These are phyloP conservation scores for Puccinia polysora DNA, from an alignment of 1,284 basidiomycete species.

Conservation along the genomic window DNA sequence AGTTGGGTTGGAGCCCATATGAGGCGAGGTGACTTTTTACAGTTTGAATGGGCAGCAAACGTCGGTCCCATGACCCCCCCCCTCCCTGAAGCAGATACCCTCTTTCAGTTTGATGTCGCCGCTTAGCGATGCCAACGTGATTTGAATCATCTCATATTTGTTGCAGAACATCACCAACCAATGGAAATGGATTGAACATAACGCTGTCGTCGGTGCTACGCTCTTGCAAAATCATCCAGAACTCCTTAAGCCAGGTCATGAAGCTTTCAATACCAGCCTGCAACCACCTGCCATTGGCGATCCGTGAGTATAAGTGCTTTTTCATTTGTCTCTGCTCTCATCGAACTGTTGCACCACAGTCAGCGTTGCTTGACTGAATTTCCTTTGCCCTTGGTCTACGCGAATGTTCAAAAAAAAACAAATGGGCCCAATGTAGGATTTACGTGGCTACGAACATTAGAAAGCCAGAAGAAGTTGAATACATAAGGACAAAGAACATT, in stretches of 20 bases:
- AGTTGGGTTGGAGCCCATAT: conserved; percentile 37
- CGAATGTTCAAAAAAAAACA: background rate
- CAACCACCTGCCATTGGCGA: conserved; percentile 18
- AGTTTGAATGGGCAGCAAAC: conserved; percentile 19
- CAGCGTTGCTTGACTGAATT: background rate
- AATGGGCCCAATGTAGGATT: conserved; percentile 9
- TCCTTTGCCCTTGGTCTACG: background rate
- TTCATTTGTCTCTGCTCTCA: background rate
- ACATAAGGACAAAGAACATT: conserved; percentile 20
- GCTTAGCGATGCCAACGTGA: background rate
- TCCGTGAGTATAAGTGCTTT: conserved; percentile 16
- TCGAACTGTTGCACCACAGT: background rate
- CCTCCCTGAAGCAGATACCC: background rate
- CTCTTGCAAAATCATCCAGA: conserved; percentile 20
- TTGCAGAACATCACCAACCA: conserved; percentile 38
- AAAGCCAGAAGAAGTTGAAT: conserved; percentile 9
- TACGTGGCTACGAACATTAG: conserved; percentile 37
- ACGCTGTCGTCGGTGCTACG: conserved; percentile 1
- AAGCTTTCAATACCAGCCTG: conserved; percentile 33
- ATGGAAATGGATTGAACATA: conserved; percentile 5
- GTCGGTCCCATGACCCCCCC: background rate
- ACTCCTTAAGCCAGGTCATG: conserved; percentile 12
- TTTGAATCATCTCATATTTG: background rate
- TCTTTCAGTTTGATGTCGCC: background rate
- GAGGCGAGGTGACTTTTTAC: conserved; percentile 36